Evolutionary conservation across 148 eudicot species (phyloP), one percentile per base, ranked within the genome.

Genomic region (Oxyria digyna): DNA sequence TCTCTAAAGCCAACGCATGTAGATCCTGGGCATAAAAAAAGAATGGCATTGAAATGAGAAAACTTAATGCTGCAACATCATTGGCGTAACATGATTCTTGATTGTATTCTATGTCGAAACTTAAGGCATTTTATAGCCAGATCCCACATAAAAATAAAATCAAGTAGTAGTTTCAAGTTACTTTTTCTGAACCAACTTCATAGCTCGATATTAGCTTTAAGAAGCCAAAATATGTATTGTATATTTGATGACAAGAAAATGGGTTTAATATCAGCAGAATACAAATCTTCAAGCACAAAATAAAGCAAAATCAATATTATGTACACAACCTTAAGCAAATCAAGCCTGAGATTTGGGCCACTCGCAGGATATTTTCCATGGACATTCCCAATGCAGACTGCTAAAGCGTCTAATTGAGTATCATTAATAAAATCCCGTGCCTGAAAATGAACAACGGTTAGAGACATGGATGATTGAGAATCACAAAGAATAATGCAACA

Each of bases 381-480:
- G 76, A 95, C 97, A 77, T 95, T 95, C 74, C 99, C 99, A 37
- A 95, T 85, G 74, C 99, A 95, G 69, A 95, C 97, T 55, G 97
- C 99, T 75, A 95, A 79, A 79, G 97, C 93, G 81, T 95, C 99
- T 71, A 95, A 79, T 46, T 83, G 85, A 12, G 97, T 89, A 67
- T 82, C 79, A 52, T 87, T 87, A 38, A 95, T 95, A 79, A 95
- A 95, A 70, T 88, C 87, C 69, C 74, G 75, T 54, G 99, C 96
- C 99, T 95, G 85, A 46, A 38, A 81, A 78, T 68, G 65, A 31
- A 65, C 62, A 67, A 67, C n/a, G 15, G 20, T 46, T 55, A 35
- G 29, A 59, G 29, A 13, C 37, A 59, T 29, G 9, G 37, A 8
- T 59, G 37, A 59, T 29, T 26, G 65, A 57, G 65, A 26, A 14